Base-by-base conservation (phyloP, 78 protist genomes). In the Dictyostelium citrinum region DNA sequence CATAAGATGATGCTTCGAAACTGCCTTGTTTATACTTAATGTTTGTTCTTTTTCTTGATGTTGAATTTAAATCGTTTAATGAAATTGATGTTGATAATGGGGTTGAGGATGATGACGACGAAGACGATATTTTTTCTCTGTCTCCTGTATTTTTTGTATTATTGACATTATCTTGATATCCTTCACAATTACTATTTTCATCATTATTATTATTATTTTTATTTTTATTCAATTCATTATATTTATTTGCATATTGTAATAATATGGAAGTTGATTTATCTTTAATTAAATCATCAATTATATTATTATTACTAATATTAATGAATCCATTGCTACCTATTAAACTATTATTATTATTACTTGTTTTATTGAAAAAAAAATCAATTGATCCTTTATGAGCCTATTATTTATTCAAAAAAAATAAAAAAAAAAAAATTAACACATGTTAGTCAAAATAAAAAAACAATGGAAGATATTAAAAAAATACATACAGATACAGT, bases 401-500 rank as follows among this genome's bases (percentile, higher is more conserved):
- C 93, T 88, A 35, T 33, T 35, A 17, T 8, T 20, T 14, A 49
- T 16, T 16, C 0, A 49, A 16, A 49, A 49, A 49, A 49, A 16
- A 49, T 16, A 49, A 49, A 49, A 49, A 49, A 16, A 49, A 16
- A 49, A 1, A 16, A n/a, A n/a, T n/a, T n/a, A n/a, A n/a, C n/a
- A n/a, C n/a, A n/a, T n/a, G n/a, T n/a, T n/a, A n/a, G n/a, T n/a
- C n/a, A 49, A 49, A 16, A 49, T 16, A 49, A 49, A 49, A 49
- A 49, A 16, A 49, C 0, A 49, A 1, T 5, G 16, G 68, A 0
- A 16, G 41, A 39, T 39, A 39, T 39, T 39, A 39, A 39, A 43
- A 39, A 29, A n/a, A 67, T 68, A 78, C 84, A 29, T 88, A 88
- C 93, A 49, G 80, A 88, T 64, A 70, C 67, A 33, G 85, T 88